Percentiles rank a stretch among this genome's conserved stretches.
phyloP scores from a whole-genome alignment of 306 rosid species.

The Hippophae gyantsensis region DNA sequence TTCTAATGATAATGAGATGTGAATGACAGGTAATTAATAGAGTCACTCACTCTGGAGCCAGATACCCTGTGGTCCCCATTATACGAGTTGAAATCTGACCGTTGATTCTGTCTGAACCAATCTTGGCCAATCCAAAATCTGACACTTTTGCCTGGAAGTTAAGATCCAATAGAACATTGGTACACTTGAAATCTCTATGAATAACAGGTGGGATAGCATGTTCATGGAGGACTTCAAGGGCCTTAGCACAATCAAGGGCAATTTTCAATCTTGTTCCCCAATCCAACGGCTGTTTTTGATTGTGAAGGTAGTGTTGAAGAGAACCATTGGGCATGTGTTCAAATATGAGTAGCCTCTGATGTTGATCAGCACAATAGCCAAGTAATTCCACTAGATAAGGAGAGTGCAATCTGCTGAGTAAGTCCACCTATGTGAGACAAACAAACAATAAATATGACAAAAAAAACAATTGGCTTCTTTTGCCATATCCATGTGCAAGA shows the following conservation, averaged over 20 bases:
- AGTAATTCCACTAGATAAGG: conserved; percentile 76
- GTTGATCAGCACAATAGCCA: conserved; percentile 95
- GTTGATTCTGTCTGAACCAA: conserved; percentile 75
- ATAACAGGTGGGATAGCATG: conserved; percentile 65
- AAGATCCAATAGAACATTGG: conserved; percentile 57
- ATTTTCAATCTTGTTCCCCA: conserved; percentile 86
- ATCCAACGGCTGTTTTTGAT: conserved; percentile 48
- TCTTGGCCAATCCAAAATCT: conserved; percentile 77
- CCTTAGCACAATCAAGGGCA: conserved; percentile 94
- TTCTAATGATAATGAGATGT: conserved; percentile 12
- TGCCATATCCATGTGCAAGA: conserved; percentile 34
- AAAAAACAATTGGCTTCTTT: neutral
- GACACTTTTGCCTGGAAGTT: conserved; percentile 86
- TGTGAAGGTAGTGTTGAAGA: conserved; percentile 65
- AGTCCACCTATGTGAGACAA: conserved; percentile 59
- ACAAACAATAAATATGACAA: neutral
- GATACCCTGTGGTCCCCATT: conserved; percentile 89
- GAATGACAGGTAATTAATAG: conserved; percentile 15
- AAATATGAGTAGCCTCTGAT: conserved; percentile 72
- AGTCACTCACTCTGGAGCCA: conserved; percentile 94
- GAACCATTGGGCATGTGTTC: conserved; percentile 71
- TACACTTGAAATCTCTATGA: conserved; percentile 82
- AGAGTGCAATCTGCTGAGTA: conserved; percentile 64
- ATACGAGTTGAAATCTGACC: conserved; percentile 82
- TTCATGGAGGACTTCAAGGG: conserved; percentile 84